These are phyloP conservation scores for Pichia exigua DNA, from an alignment of 805 yeast genomes.

Conservation along the genomic window DNA sequence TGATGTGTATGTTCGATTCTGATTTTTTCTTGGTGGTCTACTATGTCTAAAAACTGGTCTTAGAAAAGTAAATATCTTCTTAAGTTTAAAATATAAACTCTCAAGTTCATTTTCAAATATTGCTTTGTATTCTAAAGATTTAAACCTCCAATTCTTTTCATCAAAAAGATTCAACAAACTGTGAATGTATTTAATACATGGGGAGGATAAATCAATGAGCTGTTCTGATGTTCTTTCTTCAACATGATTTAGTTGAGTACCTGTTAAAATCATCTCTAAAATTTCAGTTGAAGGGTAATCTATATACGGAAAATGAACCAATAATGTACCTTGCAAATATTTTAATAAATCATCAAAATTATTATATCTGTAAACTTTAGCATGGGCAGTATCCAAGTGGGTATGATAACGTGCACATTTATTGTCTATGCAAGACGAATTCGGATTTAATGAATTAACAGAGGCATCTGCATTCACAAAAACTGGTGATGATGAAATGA, in stretches of 20 bases:
- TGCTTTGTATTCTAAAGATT: not conserved
- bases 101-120: slow-evolving; percentile 3
- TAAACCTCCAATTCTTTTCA: not conserved
- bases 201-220: not conserved
- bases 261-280: slow-evolving; percentile 2
- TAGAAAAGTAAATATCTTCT: not conserved
- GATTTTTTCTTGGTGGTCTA: not conserved
- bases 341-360: slow-evolving; percentile 1
- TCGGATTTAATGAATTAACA: not conserved
- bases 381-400: slow-evolving; percentile 2
- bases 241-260: slow-evolving; percentile 5
- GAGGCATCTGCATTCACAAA: not conserved
- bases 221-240: not conserved
- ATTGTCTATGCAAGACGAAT: too few relatives aligned
- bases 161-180: not conserved
- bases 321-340: slow-evolving; percentile 2
- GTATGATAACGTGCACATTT: slow-evolving; percentile 3
- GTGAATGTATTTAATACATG: slow-evolving; percentile 4
- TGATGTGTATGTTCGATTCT: not conserved
- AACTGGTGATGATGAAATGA: not conserved
- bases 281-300: slow-evolving; percentile 7
- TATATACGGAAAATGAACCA: slow-evolving; percentile 1
- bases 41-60: not conserved
- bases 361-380: slow-evolving; percentile 6
- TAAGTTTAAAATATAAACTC: not conserved